A percentile compares a stretch with the other conserved stretches of the same genome.
phyloP scores from a whole-genome alignment of 1,139 yeast species.

The Magnusiomyces suaveolens region DNA sequence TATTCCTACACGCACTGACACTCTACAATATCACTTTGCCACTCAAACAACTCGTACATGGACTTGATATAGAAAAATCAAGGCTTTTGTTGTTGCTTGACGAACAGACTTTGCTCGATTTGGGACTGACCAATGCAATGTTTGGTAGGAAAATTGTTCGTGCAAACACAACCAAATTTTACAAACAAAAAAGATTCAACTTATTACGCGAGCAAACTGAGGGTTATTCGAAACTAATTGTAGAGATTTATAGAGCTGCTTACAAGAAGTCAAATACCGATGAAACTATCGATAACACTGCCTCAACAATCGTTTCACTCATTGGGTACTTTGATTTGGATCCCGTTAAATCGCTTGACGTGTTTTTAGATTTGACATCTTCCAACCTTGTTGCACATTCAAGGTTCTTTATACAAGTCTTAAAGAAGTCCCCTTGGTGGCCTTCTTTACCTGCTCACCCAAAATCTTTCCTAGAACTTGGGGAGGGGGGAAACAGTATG shows the following conservation, averaged over 20 bases:
- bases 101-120: slow-evolving; percentile 18
- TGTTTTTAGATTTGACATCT: slow-evolving; percentile 45
- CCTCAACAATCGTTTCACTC: slow-evolving; percentile 45
- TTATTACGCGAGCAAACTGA: slow-evolving; percentile 69
- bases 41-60: slow-evolving; percentile 17
- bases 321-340: slow-evolving; percentile 77
- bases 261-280: slow-evolving; percentile 34
- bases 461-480: slow-evolving; percentile 30
- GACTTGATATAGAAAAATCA: slow-evolving; percentile 20
- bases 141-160: slow-evolving; percentile 39
- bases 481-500: slow-evolving; percentile 47
- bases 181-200: slow-evolving; percentile 65
- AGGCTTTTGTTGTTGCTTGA: slow-evolving; percentile 22
- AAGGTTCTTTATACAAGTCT: slow-evolving; percentile 40
- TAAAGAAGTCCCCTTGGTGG: slow-evolving; percentile 58
- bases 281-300: slow-evolving; percentile 40
- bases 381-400: slow-evolving; percentile 40
- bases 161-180: slow-evolving; percentile 39
- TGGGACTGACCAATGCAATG: slow-evolving; percentile 23
- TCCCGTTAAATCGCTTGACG: slow-evolving; percentile 59
- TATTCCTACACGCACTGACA: slow-evolving; percentile 21
- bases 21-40: slow-evolving; percentile 14
- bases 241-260: slow-evolving; percentile 41
- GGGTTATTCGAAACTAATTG: slow-evolving; percentile 65
- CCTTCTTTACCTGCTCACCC: slow-evolving; percentile 38